Base-by-base conservation (phyloP, 768 basidiomycete species). In the Heimioporus sp. region DNA sequence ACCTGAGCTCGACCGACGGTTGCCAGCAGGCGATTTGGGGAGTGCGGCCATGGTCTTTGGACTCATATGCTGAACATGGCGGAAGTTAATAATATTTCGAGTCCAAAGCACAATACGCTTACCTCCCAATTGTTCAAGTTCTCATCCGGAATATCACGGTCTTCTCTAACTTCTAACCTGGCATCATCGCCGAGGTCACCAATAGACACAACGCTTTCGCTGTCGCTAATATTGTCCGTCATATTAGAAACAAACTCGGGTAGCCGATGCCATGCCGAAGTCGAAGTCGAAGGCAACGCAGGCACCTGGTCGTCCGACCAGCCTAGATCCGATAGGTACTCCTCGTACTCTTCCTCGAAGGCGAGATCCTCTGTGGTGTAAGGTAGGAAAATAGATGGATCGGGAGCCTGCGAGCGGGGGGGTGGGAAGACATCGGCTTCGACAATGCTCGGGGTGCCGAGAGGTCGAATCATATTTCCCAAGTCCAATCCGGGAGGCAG, bases 111-210 rank as follows among this genome's bases (percentile, higher is more conserved):
- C 24, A 28, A 19, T 10, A 1, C 9, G 61, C 85, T 66, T 57
- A 93, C 94, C 87, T 95, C 95, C 95, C 95, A 98, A 59, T 94
- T 92, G 63, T 95, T 98, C 57, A 88, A 69, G 62, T 94, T 94
- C 71, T 90, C 88, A 65, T 92, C 86, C 16, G 75, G 73, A 34
- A 71, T 69, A 54, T 85, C 86, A 38, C 78, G 76, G 44, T 86
- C 83, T 51, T 85, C 84, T 51, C 81, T 75, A 40, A 78, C 78
- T 58, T 85, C 81, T 52, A 92, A 69, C 46, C 89, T 77, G 51
- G 82, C 73, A 56, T 90, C 91, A 59, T 92, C 86, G 30, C 88
- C 87, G 47, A 98, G 75, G 63, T 98, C 90, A 48, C 90, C 90
- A 52, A 98, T 93, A 17, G 88, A 85, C 16, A 80, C 92, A 19